These are phyloP conservation scores for Fusarium newnesense DNA, from an alignment of 2,329 filamentous ascomycete genomes.

Conservation along the genomic window DNA sequence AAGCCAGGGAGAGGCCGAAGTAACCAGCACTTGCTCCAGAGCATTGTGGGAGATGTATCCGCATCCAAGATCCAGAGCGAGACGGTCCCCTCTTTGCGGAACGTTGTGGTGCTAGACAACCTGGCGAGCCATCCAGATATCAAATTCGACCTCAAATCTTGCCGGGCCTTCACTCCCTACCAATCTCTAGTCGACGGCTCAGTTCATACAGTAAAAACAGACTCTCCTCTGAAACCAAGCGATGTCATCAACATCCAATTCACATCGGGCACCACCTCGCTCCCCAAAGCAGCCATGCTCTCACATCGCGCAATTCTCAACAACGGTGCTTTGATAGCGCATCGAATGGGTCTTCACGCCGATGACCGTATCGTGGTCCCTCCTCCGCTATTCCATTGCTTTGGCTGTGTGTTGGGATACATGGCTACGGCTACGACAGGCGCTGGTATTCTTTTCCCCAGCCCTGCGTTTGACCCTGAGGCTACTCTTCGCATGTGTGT, in stretches of 20 bases:
- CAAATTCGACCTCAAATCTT: conserved; percentile 56
- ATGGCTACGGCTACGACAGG: conserved; percentile 91
- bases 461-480: conserved; percentile 84
- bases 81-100: conserved; percentile 74
- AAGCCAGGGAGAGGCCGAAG: conserved; percentile 65
- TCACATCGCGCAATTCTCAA: conserved; percentile 89
- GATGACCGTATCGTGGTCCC: conserved; percentile 84
- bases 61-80: conserved; percentile 48
- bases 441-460: conserved; percentile 83
- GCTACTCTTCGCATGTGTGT: conserved; percentile 71
- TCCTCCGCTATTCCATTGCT: conserved; percentile 89
- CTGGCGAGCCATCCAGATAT: conserved; percentile 59
- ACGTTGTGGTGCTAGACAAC: conserved; percentile 84
- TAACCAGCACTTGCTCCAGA: conserved; percentile 60
- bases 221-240: conserved; percentile 61
- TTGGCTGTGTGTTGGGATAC: conserved; percentile 91
- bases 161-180: conserved; percentile 59
- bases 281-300: conserved; percentile 91
- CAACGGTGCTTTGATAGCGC: conserved; percentile 86
- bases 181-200: conserved; percentile 52
- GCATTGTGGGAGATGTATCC: conserved; percentile 57
- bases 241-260: conserved; percentile 97
- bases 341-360: conserved; percentile 82
- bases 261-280: conserved; percentile 92
- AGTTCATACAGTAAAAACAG: conserved; percentile 52